phyloP scores from a whole-genome alignment of 306 rosid genomes.

The Casuarina glauca region DNA sequence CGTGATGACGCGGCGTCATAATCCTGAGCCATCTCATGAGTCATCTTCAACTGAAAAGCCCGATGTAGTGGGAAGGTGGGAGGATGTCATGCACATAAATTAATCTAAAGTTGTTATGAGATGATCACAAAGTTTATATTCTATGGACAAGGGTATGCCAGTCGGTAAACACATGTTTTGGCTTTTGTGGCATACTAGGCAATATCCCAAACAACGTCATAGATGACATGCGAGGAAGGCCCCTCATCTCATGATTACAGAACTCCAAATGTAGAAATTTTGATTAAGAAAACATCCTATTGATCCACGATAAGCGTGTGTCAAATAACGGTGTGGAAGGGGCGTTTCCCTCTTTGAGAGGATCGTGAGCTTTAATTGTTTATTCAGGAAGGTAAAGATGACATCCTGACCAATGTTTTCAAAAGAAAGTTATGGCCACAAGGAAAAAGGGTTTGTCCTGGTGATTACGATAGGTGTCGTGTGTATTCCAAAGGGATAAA shows the following conservation, averaged over 20 bases:
- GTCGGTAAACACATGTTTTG: constrained; percentile 34
- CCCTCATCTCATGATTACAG: constrained; percentile 7
- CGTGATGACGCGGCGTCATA: constrained; percentile 37
- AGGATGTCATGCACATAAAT: constrained; percentile 34
- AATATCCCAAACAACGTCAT: background rate
- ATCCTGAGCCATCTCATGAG: constrained; percentile 42
- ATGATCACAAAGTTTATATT: constrained; percentile 40
- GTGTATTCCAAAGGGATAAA: constrained; percentile 20
- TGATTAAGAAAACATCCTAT: constrained; percentile 28
- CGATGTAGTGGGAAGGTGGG: constrained; percentile 39
- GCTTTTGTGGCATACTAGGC: constrained; percentile 24
- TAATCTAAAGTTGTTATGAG: constrained; percentile 14
- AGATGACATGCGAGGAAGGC: background rate
- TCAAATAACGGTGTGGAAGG: constrained; percentile 12
- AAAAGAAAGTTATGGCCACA: constrained; percentile 30
- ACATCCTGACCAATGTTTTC: background rate
- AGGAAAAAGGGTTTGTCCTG: background rate
- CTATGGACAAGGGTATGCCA: constrained; percentile 9
- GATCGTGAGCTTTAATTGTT: constrained; percentile 26
- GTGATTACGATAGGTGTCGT: constrained; percentile 20
- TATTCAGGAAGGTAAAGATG: constrained; percentile 21
- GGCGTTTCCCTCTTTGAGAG: constrained; percentile 22
- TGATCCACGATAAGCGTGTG: constrained; percentile 45
- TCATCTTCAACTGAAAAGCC: constrained; percentile 38
- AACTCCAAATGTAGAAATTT: constrained; percentile 4